Percentiles rank a stretch among this genome's conserved stretches.
Conservation (phyloP, 2,329 filamentous ascomycete species). For the Aureobasidium sp. region DNA sequence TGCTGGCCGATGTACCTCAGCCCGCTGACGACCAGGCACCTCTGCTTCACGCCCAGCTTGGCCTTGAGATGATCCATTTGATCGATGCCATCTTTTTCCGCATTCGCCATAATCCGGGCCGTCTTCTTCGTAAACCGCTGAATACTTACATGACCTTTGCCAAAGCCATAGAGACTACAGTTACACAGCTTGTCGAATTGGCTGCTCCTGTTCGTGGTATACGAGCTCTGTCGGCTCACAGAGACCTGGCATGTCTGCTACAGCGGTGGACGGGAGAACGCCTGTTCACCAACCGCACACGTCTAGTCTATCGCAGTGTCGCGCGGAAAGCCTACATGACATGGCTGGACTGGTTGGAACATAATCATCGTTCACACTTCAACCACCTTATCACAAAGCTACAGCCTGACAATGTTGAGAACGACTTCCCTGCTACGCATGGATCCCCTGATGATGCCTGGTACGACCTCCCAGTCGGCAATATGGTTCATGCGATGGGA, state of each 20-base stretch:
- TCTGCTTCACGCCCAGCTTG: background rate
- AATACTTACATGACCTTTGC: conserved; percentile 11
- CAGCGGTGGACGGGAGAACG: conserved; percentile 8
- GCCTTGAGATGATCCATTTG: background rate
- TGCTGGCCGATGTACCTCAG: background rate
- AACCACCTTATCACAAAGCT: background rate
- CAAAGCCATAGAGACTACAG: background rate
- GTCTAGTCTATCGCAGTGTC: conserved; percentile 10
- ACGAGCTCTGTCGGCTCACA: conserved; percentile 11
- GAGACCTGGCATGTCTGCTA: conserved; percentile 4
- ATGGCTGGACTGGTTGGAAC: conserved; percentile 15
- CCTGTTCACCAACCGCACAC: conserved; percentile 13
- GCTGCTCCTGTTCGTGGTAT: background rate
- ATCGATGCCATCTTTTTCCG: conserved; percentile 4
- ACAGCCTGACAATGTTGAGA: background rate
- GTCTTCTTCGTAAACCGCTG: conserved; percentile 4
- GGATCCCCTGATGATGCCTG: conserved; percentile 16
- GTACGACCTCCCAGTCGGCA: conserved; percentile 17
- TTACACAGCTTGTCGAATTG: background rate
- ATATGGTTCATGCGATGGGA: conserved; percentile 5
- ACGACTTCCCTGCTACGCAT: conserved; percentile 10
- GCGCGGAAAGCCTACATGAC: conserved; percentile 11
- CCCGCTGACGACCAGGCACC: background rate
- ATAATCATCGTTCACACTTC: background rate
- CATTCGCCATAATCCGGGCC: conserved; percentile 9